Base-by-base conservation (phyloP, 768 basidiomycete species). In the Tephrocybe sp. region DNA sequence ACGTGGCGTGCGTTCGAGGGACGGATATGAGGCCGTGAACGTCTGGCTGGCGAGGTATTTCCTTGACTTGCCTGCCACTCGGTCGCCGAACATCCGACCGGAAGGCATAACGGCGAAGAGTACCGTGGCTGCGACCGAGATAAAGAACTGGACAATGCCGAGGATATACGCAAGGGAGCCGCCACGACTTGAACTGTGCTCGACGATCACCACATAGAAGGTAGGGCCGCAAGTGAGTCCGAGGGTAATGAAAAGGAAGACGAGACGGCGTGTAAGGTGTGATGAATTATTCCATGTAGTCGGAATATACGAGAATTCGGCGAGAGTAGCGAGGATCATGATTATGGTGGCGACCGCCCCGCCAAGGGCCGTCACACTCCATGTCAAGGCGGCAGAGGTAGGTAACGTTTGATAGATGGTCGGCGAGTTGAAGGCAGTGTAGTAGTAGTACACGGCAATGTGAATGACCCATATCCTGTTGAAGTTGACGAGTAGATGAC, bases 381-480 rank as follows among this genome's bases (percentile, higher is more conserved):
- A 98, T 12, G 84, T 79, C 80, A 98, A 81, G 11, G 97, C 89
- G 10, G 85, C 80, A 3, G 87, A 80, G 11, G 76, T 70, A 17
- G 75, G 75, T 24, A 73, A 71, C 49, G 79, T 69, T 23, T 77
- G 76, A 65, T 98, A 99, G 61, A 98, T 76, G 30, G 80, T 83
- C 1, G 93, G 92, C 14, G 94, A 88, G 71, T 98, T 98, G 76
- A 80, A 97, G 33, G 96, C 78, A 17, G 95, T 98, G 74, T 97
- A 98, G 73, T 86, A 98, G 82, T 88, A 98, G 77, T 88, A 98
- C 65, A 98, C 71, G 26, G 95, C 83, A 52, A 99, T 76, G 72
- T 98, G 97, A 56, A 96, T 88, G 69, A 98, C 93, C 95, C 97
- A 99, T 60, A 99, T 92, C 41, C 96, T 91, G 74, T 98, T 98